Percentiles rank a stretch among this genome's conserved stretches.
phyloP scores from a whole-genome alignment of 768 basidiomycete genomes.

The Trametes gibbosa region DNA sequence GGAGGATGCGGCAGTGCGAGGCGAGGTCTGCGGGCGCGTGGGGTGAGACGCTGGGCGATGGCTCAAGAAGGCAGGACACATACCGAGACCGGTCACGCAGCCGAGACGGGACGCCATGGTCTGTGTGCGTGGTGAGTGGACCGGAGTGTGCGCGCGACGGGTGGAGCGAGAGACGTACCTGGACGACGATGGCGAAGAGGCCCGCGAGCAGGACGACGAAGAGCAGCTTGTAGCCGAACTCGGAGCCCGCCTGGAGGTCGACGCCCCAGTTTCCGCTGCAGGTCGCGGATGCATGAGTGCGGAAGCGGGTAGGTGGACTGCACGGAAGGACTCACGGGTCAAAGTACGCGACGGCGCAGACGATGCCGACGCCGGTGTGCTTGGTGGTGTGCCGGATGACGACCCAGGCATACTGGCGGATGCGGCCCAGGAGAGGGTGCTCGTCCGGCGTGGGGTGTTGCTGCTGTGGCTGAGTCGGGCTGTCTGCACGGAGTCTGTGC shows the following conservation, averaged over 20 bases:
- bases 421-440: not conserved
- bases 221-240: constrained; percentile 82
- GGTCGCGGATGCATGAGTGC: not conserved
- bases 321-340: constrained; percentile 60
- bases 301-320: not conserved
- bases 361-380: constrained; percentile 80
- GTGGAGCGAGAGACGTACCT: constrained; percentile 41
- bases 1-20: constrained; percentile 45
- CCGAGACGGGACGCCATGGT: constrained; percentile 79
- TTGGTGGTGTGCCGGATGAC: constrained; percentile 46
- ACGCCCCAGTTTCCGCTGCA: constrained; percentile 85
- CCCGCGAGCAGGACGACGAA: constrained; percentile 85
- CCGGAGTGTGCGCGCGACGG: not conserved
- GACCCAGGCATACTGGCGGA: constrained; percentile 5
- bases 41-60: not conserved
- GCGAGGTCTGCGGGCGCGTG: constrained; percentile 38
- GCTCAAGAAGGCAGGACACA: constrained; percentile 15
- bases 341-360: constrained; percentile 87
- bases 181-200: constrained; percentile 77
- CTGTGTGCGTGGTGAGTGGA: constrained; percentile 33
- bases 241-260: constrained; percentile 82
- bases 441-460: not conserved
- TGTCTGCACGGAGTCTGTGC: not conserved
- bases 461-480: not conserved
- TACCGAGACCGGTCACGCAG: constrained; percentile 77